Conservation (phyloP, 2,329 filamentous ascomycete genomes). For the Sclerotinia nivalis region DNA sequence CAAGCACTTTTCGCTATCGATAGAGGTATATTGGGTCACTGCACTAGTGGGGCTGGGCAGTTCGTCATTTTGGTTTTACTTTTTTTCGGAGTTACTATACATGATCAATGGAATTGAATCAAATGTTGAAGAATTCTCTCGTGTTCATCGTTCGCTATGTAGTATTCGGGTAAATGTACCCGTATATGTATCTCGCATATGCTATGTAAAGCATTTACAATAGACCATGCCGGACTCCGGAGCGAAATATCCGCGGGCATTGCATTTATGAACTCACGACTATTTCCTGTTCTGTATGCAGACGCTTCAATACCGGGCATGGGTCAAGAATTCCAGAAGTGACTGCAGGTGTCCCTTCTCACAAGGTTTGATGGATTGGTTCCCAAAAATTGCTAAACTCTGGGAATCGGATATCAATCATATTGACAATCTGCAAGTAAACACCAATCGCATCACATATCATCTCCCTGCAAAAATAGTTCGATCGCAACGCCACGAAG, state of each 20-base stretch:
- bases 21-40: slow-evolving; percentile 1
- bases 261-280: not conserved
- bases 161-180: not conserved
- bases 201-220: slow-evolving; percentile 2
- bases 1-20: not conserved
- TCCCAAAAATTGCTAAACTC: not conserved
- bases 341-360: not conserved
- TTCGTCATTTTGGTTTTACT: not conserved
- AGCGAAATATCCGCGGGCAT: not conserved
- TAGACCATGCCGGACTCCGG: too few species aligned
- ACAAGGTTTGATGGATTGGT: not conserved
- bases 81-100: not conserved
- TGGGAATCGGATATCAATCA: not conserved
- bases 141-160: not conserved
- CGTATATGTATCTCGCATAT: not conserved
- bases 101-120: not conserved
- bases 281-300: not conserved
- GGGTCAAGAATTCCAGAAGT: too few species aligned
- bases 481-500: not conserved
- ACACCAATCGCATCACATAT: not conserved
- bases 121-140: not conserved
- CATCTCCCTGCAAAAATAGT: not conserved
- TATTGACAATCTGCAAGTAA: too few species aligned
- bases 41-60: not conserved
- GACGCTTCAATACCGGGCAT: too few species aligned